Evolutionary conservation across 1,139 yeast species (phyloP), one percentile per base, ranked within the genome.

Genomic region (Diutina mesorugosa): DNA sequence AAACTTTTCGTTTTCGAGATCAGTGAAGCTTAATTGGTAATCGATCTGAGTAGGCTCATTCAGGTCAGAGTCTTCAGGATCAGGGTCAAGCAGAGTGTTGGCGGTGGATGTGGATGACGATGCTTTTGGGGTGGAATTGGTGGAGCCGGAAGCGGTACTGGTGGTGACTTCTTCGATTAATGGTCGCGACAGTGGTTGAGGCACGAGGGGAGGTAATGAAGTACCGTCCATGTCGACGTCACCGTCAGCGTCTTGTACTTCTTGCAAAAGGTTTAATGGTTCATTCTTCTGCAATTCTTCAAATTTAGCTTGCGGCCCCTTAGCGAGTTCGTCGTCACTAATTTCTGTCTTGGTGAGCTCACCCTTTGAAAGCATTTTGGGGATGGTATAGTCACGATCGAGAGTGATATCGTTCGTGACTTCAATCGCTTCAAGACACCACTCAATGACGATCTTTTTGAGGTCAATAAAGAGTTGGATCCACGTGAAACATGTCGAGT

Each of bases 381-480:
- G 93, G 4, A 77, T 76, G 66, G 66, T 73, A 67, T 60, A 75
- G 58, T 62, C 83, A 57, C 80, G 60, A 46, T 74, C 79, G 54
- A 65, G 72, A 63, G 62, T 74, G 67, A 67, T 58, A 51, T 61
- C 79, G 67, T 69, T 69, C 58, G 72, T 61, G 59, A 83, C 67
- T 64, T 86, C 93, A 7, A 85, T 78, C 1, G 88, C 80, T 63
- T 87, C 93, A 55, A 86, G 66, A 62, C 90, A 78, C 86, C 85
- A 81, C 60, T 81, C 85, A 30, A 79, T 73, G 57, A 79, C 63
- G 12, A 81, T 81, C 30, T 73, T 67, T 57, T 74, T 70, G 57
- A 81, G 69, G 57, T 80, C 83, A 2, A 62, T 57, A 61, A 84
- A 87, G 47, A 80, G 66, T 56, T 80, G 76, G 55, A 85, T 73